These are phyloP conservation scores for Daldinia childiae DNA, from an alignment of 495 filamentous ascomycete genomes.

Conservation along the genomic window DNA sequence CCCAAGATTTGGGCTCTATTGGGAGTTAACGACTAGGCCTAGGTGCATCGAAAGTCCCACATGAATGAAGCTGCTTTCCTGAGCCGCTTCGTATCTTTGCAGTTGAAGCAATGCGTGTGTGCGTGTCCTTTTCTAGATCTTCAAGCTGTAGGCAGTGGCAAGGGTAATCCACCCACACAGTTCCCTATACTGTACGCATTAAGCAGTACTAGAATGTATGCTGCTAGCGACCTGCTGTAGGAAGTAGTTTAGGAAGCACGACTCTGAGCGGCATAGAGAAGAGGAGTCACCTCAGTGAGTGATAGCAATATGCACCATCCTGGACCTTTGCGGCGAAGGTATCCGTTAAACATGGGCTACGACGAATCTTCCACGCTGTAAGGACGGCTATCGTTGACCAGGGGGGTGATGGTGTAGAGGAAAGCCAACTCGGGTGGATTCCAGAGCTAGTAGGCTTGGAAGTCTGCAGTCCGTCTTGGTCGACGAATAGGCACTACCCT, in stretches of 20 bases:
- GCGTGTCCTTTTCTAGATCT: constrained; percentile 43
- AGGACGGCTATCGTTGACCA: constrained; percentile 20
- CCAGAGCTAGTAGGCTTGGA: constrained; percentile 22
- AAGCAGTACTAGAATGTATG: constrained; percentile 15
- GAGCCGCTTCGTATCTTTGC: constrained; percentile 44
- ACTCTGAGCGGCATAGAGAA: constrained; percentile 10
- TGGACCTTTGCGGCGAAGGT: constrained; percentile 30
- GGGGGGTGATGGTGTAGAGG: constrained; percentile 16
- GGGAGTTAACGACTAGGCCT: constrained; percentile 36
- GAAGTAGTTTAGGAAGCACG: constrained; percentile 19
- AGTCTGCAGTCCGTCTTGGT: constrained; percentile 15
- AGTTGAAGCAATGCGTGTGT: constrained; percentile 43
- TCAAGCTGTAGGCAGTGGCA: constrained; percentile 33
- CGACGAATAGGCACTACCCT: constrained; percentile 22
- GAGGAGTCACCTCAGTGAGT: constrained; percentile 11
- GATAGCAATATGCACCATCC: constrained; percentile 35
- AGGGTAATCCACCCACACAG: constrained; percentile 42
- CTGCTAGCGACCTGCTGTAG: constrained; percentile 26
- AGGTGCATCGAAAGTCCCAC: constrained; percentile 37
- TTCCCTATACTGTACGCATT: constrained; percentile 37
- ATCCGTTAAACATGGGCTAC: constrained; percentile 9
- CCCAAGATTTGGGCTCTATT: constrained; percentile 45
- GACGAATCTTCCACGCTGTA: constrained; percentile 24
- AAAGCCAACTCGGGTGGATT: constrained; percentile 31
- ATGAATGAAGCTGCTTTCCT: constrained; percentile 35